Evolutionary conservation across 768 basidiomycete species (phyloP).

Genomic region (Boletus sp.): DNA sequence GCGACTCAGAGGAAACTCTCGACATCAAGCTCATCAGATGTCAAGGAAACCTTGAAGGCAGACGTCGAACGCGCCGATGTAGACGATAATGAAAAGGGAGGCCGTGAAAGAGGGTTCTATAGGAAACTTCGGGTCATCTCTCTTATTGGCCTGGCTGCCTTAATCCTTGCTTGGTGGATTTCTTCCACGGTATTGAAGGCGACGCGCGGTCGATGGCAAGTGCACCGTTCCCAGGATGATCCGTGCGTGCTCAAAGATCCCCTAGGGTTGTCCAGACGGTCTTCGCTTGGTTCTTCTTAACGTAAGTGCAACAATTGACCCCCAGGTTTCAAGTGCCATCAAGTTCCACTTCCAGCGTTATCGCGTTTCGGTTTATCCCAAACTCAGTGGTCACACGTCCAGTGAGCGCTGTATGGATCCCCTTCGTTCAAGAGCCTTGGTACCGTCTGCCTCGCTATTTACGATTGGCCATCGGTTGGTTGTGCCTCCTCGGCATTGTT

Average conservation of each 20-base stretch:
- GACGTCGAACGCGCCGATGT: slow-evolving; percentile 17
- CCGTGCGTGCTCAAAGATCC: not conserved
- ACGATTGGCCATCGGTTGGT: slow-evolving; percentile 70
- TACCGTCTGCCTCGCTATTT: slow-evolving; percentile 52
- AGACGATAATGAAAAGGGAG: slow-evolving; percentile 9
- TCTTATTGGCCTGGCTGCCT: slow-evolving; percentile 49
- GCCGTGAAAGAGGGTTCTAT: slow-evolving; percentile 1
- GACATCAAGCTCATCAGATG: slow-evolving; percentile 12
- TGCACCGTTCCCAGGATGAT: not conserved
- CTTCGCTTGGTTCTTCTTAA: slow-evolving; percentile 80
- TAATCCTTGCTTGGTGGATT: slow-evolving; percentile 87
- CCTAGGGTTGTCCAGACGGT: slow-evolving; percentile 76
- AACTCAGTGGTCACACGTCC: slow-evolving; percentile 67
- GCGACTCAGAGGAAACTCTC: slow-evolving; percentile 22
- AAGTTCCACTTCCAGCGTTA: slow-evolving; percentile 44
- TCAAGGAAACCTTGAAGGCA: slow-evolving; percentile 8
- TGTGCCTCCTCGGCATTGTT: slow-evolving; percentile 70
- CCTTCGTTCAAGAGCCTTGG: slow-evolving; percentile 65
- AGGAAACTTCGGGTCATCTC: slow-evolving; percentile 41
- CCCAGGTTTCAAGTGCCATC: not conserved
- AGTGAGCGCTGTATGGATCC: slow-evolving; percentile 69
- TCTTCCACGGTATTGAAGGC: slow-evolving; percentile 63
- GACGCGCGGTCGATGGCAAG: slow-evolving; percentile 76
- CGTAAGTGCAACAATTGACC: slow-evolving; percentile 41
- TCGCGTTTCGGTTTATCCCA: slow-evolving; percentile 84